These are phyloP conservation scores for Ormosia semicastrata DNA, from an alignment of 306 rosid species.

Conservation along the genomic window DNA sequence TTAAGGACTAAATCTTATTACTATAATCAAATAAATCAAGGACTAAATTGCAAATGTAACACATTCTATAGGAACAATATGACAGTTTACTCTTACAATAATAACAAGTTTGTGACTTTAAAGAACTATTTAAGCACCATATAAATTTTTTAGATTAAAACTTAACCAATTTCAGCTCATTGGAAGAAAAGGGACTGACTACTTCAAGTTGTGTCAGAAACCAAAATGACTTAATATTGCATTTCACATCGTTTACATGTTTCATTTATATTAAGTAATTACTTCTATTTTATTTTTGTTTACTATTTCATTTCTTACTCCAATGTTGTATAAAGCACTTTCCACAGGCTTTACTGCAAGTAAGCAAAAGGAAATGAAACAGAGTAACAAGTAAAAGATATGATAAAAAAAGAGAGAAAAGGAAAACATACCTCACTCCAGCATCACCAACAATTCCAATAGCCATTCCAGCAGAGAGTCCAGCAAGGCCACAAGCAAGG, in stretches of 20 bases:
- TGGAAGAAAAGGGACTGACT: not conserved
- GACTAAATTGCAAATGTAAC: too few species aligned
- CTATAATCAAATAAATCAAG: too few species aligned
- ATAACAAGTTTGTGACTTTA: not conserved
- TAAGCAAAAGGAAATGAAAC: not conserved
- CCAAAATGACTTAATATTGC: not conserved
- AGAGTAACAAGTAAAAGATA: not conserved
- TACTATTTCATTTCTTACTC: not conserved
- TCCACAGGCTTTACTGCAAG: not conserved
- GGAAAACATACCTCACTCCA: slow-evolving; percentile 56
- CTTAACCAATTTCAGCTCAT: too few species aligned
- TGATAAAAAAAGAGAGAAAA: not conserved
- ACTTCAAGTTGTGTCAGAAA: not conserved
- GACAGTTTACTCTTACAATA: not conserved
- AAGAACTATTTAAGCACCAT: not conserved
- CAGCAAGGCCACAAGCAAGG: slow-evolving; percentile 83
- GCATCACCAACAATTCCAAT: slow-evolving; percentile 87
- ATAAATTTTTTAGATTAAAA: not conserved
- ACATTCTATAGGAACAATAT: too few species aligned
- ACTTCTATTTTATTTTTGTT: not conserved
- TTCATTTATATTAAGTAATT: not conserved
- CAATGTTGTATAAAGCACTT: not conserved
- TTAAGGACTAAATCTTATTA: too few species aligned
- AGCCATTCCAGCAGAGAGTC: slow-evolving; percentile 84
- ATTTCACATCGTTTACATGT: not conserved